Percentiles rank a stretch among this genome's conserved stretches.
Evolutionary conservation across 441 rosid genomes (phyloP).

Genomic region (Corymbia calophylla): DNA sequence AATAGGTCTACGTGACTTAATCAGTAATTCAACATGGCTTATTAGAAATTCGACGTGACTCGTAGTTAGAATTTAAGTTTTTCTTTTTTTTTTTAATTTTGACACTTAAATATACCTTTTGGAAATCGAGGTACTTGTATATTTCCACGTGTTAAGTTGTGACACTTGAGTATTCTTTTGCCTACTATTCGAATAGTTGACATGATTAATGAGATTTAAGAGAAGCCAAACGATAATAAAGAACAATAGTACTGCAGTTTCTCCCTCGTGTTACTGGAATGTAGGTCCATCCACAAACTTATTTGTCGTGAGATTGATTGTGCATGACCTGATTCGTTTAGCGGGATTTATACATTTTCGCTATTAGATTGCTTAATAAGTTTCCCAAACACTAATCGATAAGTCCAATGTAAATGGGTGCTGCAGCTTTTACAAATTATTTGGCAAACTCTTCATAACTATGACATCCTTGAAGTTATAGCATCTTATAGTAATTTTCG

Average conservation of each 20-base stretch:
- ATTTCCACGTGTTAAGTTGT: not conserved
- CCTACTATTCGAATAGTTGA: not conserved
- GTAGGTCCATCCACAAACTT: not conserved
- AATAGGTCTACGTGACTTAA: too few species aligned
- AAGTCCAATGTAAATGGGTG: not conserved
- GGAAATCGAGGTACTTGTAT: too few species aligned
- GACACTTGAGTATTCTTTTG: too few species aligned
- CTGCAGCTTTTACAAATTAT: not conserved
- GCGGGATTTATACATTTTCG: not conserved
- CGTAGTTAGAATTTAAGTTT: too few species aligned
- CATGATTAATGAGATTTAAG: not conserved
- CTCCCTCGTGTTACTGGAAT: accelerated
- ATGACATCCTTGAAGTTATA: not conserved
- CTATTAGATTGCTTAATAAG: not conserved
- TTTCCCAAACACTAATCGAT: not conserved
- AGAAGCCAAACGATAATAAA: not conserved
- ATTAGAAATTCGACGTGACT: too few species aligned
- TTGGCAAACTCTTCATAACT: not conserved
- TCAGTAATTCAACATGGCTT: too few species aligned
- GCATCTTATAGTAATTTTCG: not conserved
- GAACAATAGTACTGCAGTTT: accelerated
- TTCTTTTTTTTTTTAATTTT: too few species aligned
- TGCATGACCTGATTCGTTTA: not conserved
- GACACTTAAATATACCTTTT: too few species aligned
- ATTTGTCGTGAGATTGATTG: not conserved